These are phyloP conservation scores for Nothopassalora personata DNA, from an alignment of 2,329 filamentous ascomycete genomes.

Conservation along the genomic window DNA sequence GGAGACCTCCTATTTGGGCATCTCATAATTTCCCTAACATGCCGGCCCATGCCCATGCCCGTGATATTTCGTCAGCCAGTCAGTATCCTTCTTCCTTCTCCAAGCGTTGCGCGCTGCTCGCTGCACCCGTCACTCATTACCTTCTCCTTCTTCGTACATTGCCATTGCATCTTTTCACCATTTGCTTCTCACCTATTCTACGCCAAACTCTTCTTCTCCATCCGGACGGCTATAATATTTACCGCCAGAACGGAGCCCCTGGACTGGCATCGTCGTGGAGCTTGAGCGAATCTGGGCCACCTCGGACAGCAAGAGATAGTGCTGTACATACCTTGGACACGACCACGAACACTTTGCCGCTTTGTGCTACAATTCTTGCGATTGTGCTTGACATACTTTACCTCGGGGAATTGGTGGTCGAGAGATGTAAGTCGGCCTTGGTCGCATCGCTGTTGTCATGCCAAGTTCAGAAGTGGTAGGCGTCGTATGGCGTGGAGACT, in stretches of 20 bases:
- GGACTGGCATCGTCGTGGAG: background rate
- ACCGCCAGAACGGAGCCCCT: background rate
- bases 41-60: slow-evolving; percentile 23
- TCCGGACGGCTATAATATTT: slow-evolving; percentile 11
- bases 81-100: slow-evolving; percentile 21
- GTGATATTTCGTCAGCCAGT: slow-evolving; percentile 20
- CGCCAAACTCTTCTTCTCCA: slow-evolving; percentile 5
- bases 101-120: slow-evolving; percentile 23
- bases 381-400: background rate
- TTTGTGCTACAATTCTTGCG: slow-evolving; percentile 4
- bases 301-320: slow-evolving; percentile 9
- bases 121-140: slow-evolving; percentile 21
- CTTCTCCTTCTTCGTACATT: slow-evolving; percentile 19
- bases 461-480: background rate
- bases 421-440: background rate
- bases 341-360: slow-evolving; percentile 8
- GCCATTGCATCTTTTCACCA: slow-evolving; percentile 9
- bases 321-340: slow-evolving; percentile 20
- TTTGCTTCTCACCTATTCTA: slow-evolving; percentile 14
- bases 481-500: background rate
- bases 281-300: background rate
- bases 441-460: background rate
- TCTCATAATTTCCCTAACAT: slow-evolving; percentile 20
- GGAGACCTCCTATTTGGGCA: slow-evolving; percentile 16
- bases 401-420: background rate